Percentiles rank a stretch among this genome's conserved stretches.
These are phyloP conservation scores for Stromatinia cepivora DNA, from an alignment of 2,329 filamentous ascomycete species.

Conservation along the genomic window DNA sequence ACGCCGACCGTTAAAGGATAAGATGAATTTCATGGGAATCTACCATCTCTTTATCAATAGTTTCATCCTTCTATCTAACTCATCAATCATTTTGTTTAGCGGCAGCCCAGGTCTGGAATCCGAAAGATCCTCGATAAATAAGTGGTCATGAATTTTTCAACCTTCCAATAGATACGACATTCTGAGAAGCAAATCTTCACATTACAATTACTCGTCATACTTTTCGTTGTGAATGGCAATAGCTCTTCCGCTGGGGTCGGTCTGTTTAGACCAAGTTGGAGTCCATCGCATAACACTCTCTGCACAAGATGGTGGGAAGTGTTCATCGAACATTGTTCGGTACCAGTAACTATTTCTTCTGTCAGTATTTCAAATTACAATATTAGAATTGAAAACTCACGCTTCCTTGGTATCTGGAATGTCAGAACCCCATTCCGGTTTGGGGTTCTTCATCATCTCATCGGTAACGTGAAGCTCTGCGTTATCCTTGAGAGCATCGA, in stretches of 20 bases:
- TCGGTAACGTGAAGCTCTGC: conserved; percentile 88
- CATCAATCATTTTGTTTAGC: conserved; percentile 1
- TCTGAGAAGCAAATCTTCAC: conserved; percentile 18
- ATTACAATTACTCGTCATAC: conserved; percentile 53
- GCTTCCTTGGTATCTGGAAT: conserved; percentile 97
- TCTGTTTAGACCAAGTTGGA: conserved; percentile 95
- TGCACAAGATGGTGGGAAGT: conserved; percentile 90
- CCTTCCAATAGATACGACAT: conserved; percentile 6
- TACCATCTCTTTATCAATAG: conserved; percentile 17
- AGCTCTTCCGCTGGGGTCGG: conserved; percentile 85
- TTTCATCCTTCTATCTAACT: conserved; percentile 26
- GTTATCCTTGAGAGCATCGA: conserved; percentile 93
- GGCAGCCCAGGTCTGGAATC: neutral
- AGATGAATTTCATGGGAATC: conserved; percentile 12
- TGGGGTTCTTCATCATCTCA: conserved; percentile 98
- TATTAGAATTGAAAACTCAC: conserved; percentile 49
- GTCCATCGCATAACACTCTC: conserved; percentile 95
- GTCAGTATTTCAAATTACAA: neutral
- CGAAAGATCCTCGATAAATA: neutral
- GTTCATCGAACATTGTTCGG: conserved; percentile 97
- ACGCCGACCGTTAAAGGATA: neutral
- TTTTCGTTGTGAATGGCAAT: conserved; percentile 75
- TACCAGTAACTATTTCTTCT: conserved; percentile 77
- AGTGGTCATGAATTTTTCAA: neutral
- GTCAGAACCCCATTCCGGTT: conserved; percentile 91